Base-by-base conservation (phyloP, 2,329 filamentous ascomycete genomes). In the Alternaria gaisen region DNA sequence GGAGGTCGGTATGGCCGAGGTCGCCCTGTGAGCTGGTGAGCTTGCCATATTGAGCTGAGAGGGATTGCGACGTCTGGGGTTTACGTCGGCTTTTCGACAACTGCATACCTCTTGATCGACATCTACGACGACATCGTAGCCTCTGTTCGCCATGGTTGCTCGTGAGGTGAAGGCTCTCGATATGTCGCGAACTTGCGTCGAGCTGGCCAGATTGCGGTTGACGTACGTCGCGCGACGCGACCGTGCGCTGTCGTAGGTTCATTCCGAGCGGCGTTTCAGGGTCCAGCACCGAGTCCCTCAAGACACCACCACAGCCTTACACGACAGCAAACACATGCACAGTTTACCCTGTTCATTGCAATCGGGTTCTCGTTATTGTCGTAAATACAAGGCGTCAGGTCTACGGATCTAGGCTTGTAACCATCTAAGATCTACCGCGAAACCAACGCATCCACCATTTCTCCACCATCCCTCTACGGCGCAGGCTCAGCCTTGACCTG, bases 71-170 rank as follows among this genome's bases (percentile, higher is more conserved):
- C 3, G 3, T 3, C 7, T 14, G 12, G 46, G 30, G n/a, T 50
- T 8, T 36, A 18, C 8, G 30, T 40, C 51, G 18, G 20, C 22
- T 14, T 30, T 7, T 18, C 18, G 3, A 1, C 9, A 8, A 0
- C 10, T 34, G 46, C 81, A 67, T 82, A 97, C 93, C 87, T 98
- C 95, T 75, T 95, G 92, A 79, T 99, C 95, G 57, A 98, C 90
- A 74, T 99, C 95, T 61, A 99, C 95, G 68, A 99, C 94, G 64
- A 97, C 95, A 84, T 99, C 95, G 80, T 99, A 99, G 71, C 94
- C 94, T 76, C 92, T 86, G 79, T 91, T 91, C 59, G 91, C 87
- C 91, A 94, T 94, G 38, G 20, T 67, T 53, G 43, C 46, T 34
- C 10, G 38, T 61, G 41, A 60, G 64, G 38, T 59, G 34, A 61